Evolutionary conservation across 768 basidiomycete genomes (phyloP).

Genomic region (Trametes elegans): DNA sequence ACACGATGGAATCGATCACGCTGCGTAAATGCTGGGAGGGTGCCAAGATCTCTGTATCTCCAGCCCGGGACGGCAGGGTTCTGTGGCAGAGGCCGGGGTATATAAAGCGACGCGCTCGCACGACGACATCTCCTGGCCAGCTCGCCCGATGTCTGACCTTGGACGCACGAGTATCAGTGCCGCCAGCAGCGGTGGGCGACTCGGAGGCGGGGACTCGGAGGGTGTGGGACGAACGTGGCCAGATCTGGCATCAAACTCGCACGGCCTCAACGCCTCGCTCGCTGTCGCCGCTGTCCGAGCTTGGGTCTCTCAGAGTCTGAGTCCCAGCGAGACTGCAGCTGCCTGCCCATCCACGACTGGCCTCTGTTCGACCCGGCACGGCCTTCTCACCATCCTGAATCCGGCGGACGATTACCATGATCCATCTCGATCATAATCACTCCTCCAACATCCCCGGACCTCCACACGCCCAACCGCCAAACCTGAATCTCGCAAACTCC

Average conservation of each 20-base stretch:
- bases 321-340: too few species aligned
- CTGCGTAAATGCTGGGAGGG: slow-evolving; percentile 21
- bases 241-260: slow-evolving; percentile 14
- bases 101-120: slow-evolving; percentile 8
- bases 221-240: slow-evolving; percentile 6
- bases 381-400: slow-evolving; percentile 10
- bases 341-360: not conserved
- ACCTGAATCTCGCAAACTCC: slow-evolving; percentile 24
- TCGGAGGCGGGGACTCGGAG: not conserved
- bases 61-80: slow-evolving; percentile 17
- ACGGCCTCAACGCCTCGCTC: slow-evolving; percentile 7
- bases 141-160: not conserved
- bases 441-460: slow-evolving; percentile 23
- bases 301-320: not conserved
- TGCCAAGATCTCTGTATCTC: slow-evolving; percentile 21
- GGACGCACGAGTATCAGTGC: not conserved
- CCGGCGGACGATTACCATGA: slow-evolving; percentile 29
- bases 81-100: slow-evolving; percentile 7
- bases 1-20: slow-evolving; percentile 25
- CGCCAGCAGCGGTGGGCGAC: not conserved
- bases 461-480: slow-evolving; percentile 22
- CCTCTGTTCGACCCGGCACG: not conserved
- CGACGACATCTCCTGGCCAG: not conserved
- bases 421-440: slow-evolving; percentile 36
- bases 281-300: slow-evolving; percentile 4